Percentiles rank a stretch among this genome's conserved stretches.
These are phyloP conservation scores for Aspergillus incahuasiensis DNA, from an alignment of 495 filamentous ascomycete species.

Conservation along the genomic window DNA sequence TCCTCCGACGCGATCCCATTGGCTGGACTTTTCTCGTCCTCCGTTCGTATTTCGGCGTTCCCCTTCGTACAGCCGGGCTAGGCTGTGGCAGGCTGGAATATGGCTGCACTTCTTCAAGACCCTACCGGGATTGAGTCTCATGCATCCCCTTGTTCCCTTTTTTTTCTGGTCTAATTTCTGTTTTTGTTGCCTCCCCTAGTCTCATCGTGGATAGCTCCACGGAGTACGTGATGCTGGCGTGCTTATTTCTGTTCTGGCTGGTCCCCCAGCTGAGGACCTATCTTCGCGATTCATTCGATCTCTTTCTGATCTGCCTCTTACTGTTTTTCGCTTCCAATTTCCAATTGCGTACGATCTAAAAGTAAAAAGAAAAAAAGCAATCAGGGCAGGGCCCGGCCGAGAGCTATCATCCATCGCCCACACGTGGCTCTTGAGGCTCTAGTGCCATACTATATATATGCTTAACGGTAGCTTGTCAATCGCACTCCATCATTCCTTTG, in stretches of 20 bases:
- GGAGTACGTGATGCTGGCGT: conserved; percentile 10
- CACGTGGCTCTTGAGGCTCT: conserved; percentile 7
- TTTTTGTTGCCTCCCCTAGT: conserved; percentile 10
- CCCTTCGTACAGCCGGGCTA: conserved; percentile 6
- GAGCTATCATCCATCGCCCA: neutral
- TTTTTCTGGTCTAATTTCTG: conserved; percentile 2
- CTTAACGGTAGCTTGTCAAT: conserved; percentile 1
- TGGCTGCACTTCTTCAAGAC: neutral
- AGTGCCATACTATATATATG: conserved; percentile 7
- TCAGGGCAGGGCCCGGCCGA: neutral
- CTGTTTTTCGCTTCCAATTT: conserved; percentile 11
- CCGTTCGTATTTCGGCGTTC: conserved; percentile 5
- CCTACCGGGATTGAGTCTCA: neutral
- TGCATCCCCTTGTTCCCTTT: conserved; percentile 1
- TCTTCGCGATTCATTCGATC: conserved; percentile 1
- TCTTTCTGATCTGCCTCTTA: neutral
- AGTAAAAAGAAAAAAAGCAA: conserved; percentile 1
- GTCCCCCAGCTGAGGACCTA: conserved; percentile 12
- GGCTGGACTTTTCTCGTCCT: neutral
- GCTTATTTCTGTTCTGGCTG: conserved; percentile 12
- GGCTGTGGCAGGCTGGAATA: neutral
- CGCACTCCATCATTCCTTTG: neutral
- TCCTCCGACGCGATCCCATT: conserved; percentile 9
- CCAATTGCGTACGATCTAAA: conserved; percentile 2
- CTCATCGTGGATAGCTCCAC: conserved; percentile 13